Base-by-base conservation (phyloP, 176 grass and related monocot species). In the Pontederia crassipes region DNA sequence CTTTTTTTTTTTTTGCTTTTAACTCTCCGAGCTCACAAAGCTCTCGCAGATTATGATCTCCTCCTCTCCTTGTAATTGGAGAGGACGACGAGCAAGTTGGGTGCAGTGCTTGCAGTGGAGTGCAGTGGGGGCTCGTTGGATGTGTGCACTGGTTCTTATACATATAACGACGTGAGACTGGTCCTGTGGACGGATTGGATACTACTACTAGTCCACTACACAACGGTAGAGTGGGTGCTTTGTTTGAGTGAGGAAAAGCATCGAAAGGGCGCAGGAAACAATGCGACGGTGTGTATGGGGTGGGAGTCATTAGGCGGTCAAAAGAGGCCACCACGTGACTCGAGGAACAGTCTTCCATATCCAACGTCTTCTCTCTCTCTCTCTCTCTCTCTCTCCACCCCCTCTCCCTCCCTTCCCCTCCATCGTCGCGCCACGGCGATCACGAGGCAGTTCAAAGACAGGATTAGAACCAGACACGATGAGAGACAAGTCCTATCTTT, bases 281-380 rank as follows among this genome's bases (percentile, higher is more conserved):
- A 71, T 53, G 59, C 58, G 49, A 67, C 51, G 62, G 69, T 55
- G 66, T 24, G 45, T 55, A 13, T 16, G 45, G 28, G 45, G 28
- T 55, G 70, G 77, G 48, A 55, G 61, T 80, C 48, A 47, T 68
- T 71, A 65, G 75, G 56, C 76, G 86, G 92, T 97, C 92, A 97
- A 97, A 97, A 91, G 61, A 64, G 68, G 78, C 75, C 92, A 97
- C 81, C 92, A 97, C 81, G 92, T 97, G 92, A 97, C 78, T 50
- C 59, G 11, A 45, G 83, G 83, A 96, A 85, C 92, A 87, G 78
- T 85, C 87, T 80, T 80, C 92, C 59, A 97, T 59, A 76, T 83
- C 74, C 52, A 28, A 45, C 45, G 29, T 69, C 49, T 63, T 64
- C 55, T 67, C 52, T 68, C 51, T 52, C 15, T 10, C 29, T 50